phyloP scores from a whole-genome alignment of 345 rosid genomes.

The Syzygium oleosum region DNA sequence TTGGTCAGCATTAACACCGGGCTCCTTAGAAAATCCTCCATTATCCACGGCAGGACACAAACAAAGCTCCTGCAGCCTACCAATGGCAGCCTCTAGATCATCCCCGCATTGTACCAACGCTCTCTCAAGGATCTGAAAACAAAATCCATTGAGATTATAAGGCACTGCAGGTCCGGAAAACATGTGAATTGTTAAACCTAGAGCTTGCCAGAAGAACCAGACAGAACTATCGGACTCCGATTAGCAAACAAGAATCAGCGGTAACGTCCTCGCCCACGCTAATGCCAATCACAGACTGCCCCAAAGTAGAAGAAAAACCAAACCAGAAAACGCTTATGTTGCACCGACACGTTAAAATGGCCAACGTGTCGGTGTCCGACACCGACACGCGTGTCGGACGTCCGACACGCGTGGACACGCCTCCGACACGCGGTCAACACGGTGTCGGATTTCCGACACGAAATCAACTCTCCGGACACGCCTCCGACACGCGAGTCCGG shows the following conservation, averaged over 20 bases:
- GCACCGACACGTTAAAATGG: too few relatives aligned
- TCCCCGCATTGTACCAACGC: slow-evolving; percentile 63
- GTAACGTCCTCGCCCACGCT: background rate
- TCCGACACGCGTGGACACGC: too few relatives aligned
- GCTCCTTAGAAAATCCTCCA: slow-evolving; percentile 12
- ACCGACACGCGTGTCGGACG: too few relatives aligned
- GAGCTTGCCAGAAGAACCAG: background rate
- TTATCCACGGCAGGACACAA: slow-evolving; percentile 21
- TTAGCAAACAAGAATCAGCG: background rate
- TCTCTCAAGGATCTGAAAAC: slow-evolving; percentile 55
- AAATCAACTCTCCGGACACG: too few relatives aligned
- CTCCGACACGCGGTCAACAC: too few relatives aligned
- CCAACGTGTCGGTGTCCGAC: too few relatives aligned
- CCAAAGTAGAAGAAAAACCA: background rate
- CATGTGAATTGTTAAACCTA: background rate
- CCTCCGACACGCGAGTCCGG: too few relatives aligned
- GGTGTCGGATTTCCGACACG: too few relatives aligned
- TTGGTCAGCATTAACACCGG: slow-evolving; percentile 8
- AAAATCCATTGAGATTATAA: background rate
- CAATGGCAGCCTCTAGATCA: slow-evolving; percentile 62
- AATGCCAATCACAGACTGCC: background rate
- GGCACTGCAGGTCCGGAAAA: background rate
- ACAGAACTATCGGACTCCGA: background rate
- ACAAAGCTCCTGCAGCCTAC: slow-evolving; percentile 47
- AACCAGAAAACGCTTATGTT: background rate